These are phyloP conservation scores for Amylostereum chailletii DNA, from an alignment of 1,284 basidiomycete species.

Conservation along the genomic window DNA sequence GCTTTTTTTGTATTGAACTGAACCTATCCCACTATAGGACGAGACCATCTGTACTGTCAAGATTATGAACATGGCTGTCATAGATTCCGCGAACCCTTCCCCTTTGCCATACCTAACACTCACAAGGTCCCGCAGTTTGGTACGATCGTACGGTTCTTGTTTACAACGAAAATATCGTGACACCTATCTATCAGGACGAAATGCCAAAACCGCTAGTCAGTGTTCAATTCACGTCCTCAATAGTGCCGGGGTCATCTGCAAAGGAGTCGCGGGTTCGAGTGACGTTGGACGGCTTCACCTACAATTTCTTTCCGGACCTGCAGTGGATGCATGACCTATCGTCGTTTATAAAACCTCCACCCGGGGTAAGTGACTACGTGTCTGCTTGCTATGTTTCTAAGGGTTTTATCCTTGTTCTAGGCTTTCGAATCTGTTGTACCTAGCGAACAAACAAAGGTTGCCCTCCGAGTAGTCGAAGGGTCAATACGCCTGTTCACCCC, in stretches of 20 bases:
- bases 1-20: neutral
- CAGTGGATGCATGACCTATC: constrained; percentile 59
- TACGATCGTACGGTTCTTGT: constrained; percentile 31
- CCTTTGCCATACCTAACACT: constrained; percentile 37
- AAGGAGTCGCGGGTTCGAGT: constrained; percentile 78
- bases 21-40: constrained; percentile 33
- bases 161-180: neutral
- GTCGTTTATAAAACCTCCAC: constrained; percentile 75
- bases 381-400: neutral
- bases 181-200: constrained; percentile 11
- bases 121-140: constrained; percentile 45
- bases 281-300: constrained; percentile 58
- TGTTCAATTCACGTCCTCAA: constrained; percentile 58
- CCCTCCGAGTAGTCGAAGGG: constrained; percentile 58
- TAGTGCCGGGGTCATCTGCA: constrained; percentile 54
- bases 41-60: constrained; percentile 61
- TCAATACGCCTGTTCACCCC: constrained; percentile 59
- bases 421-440: constrained; percentile 92
- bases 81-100: constrained; percentile 30
- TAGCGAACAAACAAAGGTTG: constrained; percentile 75
- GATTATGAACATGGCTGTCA: constrained; percentile 53
- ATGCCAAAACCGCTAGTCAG: constrained; percentile 49
- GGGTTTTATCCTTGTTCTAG: constrained; percentile 35
- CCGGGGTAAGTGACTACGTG: constrained; percentile 54
- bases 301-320: constrained; percentile 56